A percentile compares a stretch with the other conserved stretches of the same genome.
These are phyloP conservation scores for Kodamaea hsintzibuensis DNA, from an alignment of 805 yeast species.

Conservation along the genomic window DNA sequence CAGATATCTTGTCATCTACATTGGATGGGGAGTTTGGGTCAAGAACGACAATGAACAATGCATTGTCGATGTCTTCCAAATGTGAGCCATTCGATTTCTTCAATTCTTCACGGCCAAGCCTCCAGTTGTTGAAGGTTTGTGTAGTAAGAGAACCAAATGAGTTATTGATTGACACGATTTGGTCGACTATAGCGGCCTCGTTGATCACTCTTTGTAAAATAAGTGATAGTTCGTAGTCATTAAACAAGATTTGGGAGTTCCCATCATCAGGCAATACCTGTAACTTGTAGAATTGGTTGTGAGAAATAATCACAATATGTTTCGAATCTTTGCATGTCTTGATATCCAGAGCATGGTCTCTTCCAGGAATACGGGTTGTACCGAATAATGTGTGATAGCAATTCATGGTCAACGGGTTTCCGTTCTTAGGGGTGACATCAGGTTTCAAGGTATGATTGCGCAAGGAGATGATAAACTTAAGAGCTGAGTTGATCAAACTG, in stretches of 20 bases:
- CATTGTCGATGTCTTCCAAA: constrained; percentile 45
- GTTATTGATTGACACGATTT: constrained; percentile 40
- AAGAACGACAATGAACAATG: constrained; percentile 52
- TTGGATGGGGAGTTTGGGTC: constrained; percentile 47
- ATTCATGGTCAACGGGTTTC: constrained; percentile 61
- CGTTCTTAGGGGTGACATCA: constrained; percentile 55
- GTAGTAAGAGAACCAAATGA: constrained; percentile 58
- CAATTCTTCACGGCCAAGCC: constrained; percentile 43
- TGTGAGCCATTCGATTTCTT: constrained; percentile 36
- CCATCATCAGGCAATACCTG: constrained; percentile 45
- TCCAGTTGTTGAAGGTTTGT: constrained; percentile 53
- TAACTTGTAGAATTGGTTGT: constrained; percentile 51
- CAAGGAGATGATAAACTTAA: constrained; percentile 64
- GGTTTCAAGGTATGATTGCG: constrained; percentile 54
- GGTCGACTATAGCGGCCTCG: constrained; percentile 33
- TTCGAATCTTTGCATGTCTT: constrained; percentile 31
- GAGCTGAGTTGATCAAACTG: constrained; percentile 60
- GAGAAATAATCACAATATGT: constrained; percentile 51
- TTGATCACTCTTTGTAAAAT: constrained; percentile 46
- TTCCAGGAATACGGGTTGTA: constrained; percentile 53
- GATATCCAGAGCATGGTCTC: constrained; percentile 18
- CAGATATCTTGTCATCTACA: constrained; percentile 50
- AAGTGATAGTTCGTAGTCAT: constrained; percentile 50
- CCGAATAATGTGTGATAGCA: constrained; percentile 71
- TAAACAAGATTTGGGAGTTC: constrained; percentile 49